phyloP scores from a whole-genome alignment of 305 asterid genomes.

The Fraxinus nigra region DNA sequence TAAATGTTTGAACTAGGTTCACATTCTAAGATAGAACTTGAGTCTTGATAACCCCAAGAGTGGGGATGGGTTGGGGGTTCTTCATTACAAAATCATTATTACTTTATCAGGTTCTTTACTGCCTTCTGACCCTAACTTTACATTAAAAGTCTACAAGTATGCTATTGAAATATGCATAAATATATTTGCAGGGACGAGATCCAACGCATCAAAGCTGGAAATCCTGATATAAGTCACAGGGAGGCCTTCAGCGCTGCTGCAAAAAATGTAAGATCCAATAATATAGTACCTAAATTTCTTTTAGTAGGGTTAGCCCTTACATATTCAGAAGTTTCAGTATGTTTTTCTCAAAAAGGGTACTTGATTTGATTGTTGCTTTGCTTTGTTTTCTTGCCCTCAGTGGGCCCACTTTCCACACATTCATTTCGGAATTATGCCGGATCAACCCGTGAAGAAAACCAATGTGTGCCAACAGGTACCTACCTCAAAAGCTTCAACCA shows the following conservation, averaged over 20 bases:
- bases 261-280: slow-evolving; percentile 85
- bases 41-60: not conserved
- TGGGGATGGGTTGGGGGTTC: not conserved
- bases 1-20: not conserved
- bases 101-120: not conserved
- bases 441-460: slow-evolving; percentile 98
- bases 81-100: not conserved
- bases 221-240: slow-evolving; percentile 99
- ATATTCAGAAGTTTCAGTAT: not conserved
- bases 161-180: not conserved
- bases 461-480: slow-evolving; percentile 82
- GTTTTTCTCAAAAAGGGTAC: not conserved
- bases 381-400: slow-evolving; percentile 43
- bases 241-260: slow-evolving; percentile 99
- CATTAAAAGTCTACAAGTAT: not conserved
- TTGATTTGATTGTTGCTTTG: slow-evolving; percentile 15
- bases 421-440: slow-evolving; percentile 98
- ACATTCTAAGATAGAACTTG: not conserved
- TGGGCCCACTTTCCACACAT: slow-evolving; percentile 99
- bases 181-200: slow-evolving; percentile 82
- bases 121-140: not conserved
- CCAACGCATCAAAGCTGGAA: slow-evolving; percentile 99
- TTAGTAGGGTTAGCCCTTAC: not conserved
- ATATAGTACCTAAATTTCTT: not conserved
- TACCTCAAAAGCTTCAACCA: slow-evolving; percentile 20